A percentile compares a stretch with the other conserved stretches of the same genome.
These are phyloP conservation scores for Phytophthora sp. DNA, from an alignment of 352 stramenopile species.

Conservation along the genomic window DNA sequence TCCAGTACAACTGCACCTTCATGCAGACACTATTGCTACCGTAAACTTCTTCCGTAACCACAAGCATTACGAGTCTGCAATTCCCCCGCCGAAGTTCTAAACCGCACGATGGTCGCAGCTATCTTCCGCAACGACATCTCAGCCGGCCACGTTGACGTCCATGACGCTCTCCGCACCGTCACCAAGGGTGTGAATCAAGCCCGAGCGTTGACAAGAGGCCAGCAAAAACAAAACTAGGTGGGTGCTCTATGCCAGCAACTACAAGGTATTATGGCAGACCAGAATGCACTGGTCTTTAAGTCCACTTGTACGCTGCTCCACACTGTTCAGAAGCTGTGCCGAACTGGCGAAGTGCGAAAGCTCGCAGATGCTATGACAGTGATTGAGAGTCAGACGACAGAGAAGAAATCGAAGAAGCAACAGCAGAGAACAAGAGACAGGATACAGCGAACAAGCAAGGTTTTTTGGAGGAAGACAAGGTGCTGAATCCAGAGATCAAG, in stretches of 20 bases:
- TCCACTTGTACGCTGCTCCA: background rate
- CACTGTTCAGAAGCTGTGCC: constrained; percentile 8
- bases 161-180: too few species aligned
- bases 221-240: too few species aligned
- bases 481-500: too few species aligned
- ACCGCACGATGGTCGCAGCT: background rate
- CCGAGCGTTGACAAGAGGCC: too few species aligned
- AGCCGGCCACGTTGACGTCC: background rate
- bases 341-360: constrained; percentile 5
- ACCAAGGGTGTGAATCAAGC: too few species aligned
- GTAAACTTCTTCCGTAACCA: background rate
- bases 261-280: too few species aligned
- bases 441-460: background rate
- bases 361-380: constrained; percentile 5
- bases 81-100: background rate
- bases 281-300: too few species aligned
- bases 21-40: background rate
- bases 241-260: too few species aligned
- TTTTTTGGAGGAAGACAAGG: too few species aligned
- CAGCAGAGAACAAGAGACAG: background rate
- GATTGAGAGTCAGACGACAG: background rate
- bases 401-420: background rate
- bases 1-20: background rate
- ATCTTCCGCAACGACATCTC: constrained; percentile 20
- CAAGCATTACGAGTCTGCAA: background rate